phyloP scores from a whole-genome alignment of 2,329 filamentous ascomycete genomes.

The Metarhizium robertsii region DNA sequence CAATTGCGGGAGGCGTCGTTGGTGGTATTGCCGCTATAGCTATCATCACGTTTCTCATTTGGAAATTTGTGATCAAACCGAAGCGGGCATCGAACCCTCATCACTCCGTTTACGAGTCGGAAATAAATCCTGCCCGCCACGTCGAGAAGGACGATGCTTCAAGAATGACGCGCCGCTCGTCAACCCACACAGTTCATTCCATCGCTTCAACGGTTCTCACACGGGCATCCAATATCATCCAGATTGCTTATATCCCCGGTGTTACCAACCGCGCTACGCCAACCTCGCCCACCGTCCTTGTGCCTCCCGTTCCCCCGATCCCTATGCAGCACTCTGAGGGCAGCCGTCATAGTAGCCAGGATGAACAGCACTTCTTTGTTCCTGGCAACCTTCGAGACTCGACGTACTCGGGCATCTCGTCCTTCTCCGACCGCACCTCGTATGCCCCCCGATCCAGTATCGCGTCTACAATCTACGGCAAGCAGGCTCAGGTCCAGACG shows the following conservation, averaged over 20 bases:
- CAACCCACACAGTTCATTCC: constrained; percentile 78
- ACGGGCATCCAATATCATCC: constrained; percentile 95
- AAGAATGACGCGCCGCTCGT: constrained; percentile 50
- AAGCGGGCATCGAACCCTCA: constrained; percentile 54
- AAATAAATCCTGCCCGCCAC: constrained; percentile 33
- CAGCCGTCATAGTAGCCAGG: constrained; percentile 39
- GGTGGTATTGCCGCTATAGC: constrained; percentile 71
- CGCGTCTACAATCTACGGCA: constrained; percentile 88
- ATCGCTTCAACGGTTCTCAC: constrained; percentile 94
- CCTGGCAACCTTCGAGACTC: constrained; percentile 85
- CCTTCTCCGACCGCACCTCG: constrained; percentile 51
- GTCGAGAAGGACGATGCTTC: constrained; percentile 37
- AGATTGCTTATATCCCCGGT: constrained; percentile 97
- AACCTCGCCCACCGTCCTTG: constrained; percentile 69
- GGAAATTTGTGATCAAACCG: constrained; percentile 79
- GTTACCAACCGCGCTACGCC: constrained; percentile 86
- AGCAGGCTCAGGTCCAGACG: constrained; percentile 74
- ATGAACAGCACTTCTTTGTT: constrained; percentile 89
- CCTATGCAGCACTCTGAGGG: constrained; percentile 53
- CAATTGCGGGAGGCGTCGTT: constrained; percentile 85
- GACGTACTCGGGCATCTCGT: constrained; percentile 72
- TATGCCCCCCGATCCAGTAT: constrained; percentile 62
- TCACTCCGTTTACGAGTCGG: constrained; percentile 44
- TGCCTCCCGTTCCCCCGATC: constrained; percentile 90
- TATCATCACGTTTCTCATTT: constrained; percentile 70